Percentiles rank a stretch among this genome's conserved stretches.
Conservation (phyloP, 2,329 filamentous ascomycete genomes). For the Cercospora sp. region DNA sequence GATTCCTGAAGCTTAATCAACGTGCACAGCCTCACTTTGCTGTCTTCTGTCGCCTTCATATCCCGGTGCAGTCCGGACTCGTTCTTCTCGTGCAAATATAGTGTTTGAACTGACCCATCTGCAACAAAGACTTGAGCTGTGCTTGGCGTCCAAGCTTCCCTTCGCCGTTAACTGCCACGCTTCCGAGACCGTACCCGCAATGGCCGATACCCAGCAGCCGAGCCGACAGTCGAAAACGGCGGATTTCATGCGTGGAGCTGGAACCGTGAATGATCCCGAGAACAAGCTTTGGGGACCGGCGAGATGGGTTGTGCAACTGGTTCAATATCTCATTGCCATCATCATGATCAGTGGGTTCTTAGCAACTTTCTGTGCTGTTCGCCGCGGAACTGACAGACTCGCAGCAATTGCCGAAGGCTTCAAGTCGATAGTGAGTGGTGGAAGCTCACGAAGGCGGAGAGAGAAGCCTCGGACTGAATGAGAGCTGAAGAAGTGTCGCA, state of each 20-base stretch:
- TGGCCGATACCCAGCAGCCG: constrained; percentile 12
- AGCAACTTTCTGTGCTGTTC: neutral
- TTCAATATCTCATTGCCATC: constrained; percentile 34
- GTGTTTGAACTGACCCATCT: neutral
- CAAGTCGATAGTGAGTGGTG: constrained; percentile 28
- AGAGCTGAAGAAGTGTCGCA: neutral
- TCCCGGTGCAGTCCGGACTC: neutral
- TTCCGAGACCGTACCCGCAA: neutral
- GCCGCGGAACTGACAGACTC: constrained; percentile 3
- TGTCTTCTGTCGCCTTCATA: neutral
- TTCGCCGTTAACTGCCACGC: neutral
- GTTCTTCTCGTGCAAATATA: neutral
- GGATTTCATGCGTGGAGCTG: constrained; percentile 32
- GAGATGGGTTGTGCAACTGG: constrained; percentile 30
- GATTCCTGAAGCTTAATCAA: neutral
- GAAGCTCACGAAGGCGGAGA: constrained; percentile 19
- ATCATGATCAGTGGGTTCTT: constrained; percentile 29
- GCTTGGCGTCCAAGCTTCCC: neutral
- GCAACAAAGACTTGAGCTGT: neutral
- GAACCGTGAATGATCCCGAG: constrained; percentile 32
- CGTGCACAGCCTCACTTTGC: neutral
- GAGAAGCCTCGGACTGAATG: constrained; percentile 10
- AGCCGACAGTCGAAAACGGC: constrained; percentile 25
- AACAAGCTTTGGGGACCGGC: constrained; percentile 33
- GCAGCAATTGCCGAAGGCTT: constrained; percentile 30